A percentile compares a stretch with the other conserved stretches of the same genome.
These are phyloP conservation scores for Kockovaella imperatae DNA, from an alignment of 768 basidiomycete species.

Conservation along the genomic window DNA sequence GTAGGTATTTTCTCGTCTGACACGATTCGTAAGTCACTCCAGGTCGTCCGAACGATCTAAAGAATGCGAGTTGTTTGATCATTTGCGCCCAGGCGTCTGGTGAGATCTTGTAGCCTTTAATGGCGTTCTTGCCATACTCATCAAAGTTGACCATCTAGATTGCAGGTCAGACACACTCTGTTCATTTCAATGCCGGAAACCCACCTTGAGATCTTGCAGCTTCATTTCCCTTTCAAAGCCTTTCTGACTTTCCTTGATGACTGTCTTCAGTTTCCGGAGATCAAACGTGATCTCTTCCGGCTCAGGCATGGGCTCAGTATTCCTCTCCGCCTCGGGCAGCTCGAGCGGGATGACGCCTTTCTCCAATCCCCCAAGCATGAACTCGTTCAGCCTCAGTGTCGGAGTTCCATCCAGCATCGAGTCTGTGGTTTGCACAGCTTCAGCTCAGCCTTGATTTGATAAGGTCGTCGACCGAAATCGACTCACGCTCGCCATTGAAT, in stretches of 20 bases:
- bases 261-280: conserved; percentile 53
- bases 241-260: conserved; percentile 56
- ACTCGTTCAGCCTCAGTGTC: conserved; percentile 91
- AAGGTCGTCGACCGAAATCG: conserved; percentile 51
- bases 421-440: conserved; percentile 14
- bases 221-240: conserved; percentile 70
- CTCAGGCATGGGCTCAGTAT: conserved; percentile 48
- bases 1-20: conserved; percentile 85
- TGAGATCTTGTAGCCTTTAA: conserved; percentile 76
- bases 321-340: conserved; percentile 42
- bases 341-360: conserved; percentile 70
- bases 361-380: conserved; percentile 68
- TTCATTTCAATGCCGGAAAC: conserved; percentile 23
- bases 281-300: conserved; percentile 67
- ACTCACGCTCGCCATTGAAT: conserved; percentile 82
- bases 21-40: conserved; percentile 93
- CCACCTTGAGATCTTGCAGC: conserved; percentile 68
- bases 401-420: conserved; percentile 71
- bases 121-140: conserved; percentile 77
- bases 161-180: conserved; percentile 2
- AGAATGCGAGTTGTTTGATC: conserved; percentile 91
- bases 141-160: conserved; percentile 68
- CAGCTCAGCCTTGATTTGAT: too few relatives aligned
- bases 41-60: conserved; percentile 61
- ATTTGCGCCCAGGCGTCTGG: conserved; percentile 95